Conservation (phyloP, 2,329 filamentous ascomycete species). For the Coniella vitis region DNA sequence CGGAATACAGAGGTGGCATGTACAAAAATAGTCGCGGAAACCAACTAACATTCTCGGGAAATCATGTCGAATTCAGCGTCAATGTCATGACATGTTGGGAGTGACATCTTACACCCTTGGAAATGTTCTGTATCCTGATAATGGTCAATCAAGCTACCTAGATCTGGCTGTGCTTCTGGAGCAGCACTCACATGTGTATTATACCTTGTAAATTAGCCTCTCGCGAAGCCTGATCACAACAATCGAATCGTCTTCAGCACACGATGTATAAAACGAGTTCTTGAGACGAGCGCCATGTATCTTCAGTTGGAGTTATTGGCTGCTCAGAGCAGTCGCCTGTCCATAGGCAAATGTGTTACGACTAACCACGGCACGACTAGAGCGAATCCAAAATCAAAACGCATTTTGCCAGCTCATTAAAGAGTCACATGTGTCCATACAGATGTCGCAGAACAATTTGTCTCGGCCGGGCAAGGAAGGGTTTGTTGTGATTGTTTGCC, state of each 20-base stretch:
- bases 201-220: too few species aligned
- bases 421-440: background rate
- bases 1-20: background rate
- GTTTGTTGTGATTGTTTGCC: constrained; percentile 12
- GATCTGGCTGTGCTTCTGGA: background rate
- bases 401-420: background rate
- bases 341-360: too few species aligned
- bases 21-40: background rate
- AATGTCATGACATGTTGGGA: background rate
- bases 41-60: constrained; percentile 2
- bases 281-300: too few species aligned
- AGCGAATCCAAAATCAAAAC: background rate
- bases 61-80: constrained; percentile 5
- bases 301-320: too few species aligned
- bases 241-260: too few species aligned
- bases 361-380: too few species aligned
- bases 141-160: background rate
- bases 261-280: background rate
- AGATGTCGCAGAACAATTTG: background rate
- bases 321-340: too few species aligned
- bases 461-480: constrained; percentile 12
- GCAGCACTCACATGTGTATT: too few species aligned
- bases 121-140: background rate
- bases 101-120: background rate
- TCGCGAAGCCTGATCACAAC: too few species aligned